phyloP scores from a whole-genome alignment of 1,284 basidiomycete genomes.

The Ceratobasidium theobromae region DNA sequence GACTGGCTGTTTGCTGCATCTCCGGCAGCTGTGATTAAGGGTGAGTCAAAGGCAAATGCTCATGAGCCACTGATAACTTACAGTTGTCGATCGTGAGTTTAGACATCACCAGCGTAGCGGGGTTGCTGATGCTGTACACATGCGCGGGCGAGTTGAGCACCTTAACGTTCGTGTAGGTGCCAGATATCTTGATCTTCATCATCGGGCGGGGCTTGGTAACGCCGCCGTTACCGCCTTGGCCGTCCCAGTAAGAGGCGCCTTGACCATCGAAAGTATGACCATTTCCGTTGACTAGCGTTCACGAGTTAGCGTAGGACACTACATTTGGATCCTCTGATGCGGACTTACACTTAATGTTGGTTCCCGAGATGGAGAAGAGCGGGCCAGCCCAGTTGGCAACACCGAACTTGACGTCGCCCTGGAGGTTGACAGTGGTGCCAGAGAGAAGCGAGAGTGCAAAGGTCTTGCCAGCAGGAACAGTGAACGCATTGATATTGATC shows the following conservation, averaged over 20 bases:
- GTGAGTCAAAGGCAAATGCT: not conserved
- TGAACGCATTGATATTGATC: conserved; percentile 36
- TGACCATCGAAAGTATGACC: conserved; percentile 51
- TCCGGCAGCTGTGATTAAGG: conserved; percentile 40
- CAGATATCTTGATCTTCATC: conserved; percentile 56
- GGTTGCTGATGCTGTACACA: conserved; percentile 45
- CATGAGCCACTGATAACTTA: conserved; percentile 34
- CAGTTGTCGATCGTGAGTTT: conserved; percentile 47
- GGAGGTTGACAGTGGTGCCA: conserved; percentile 51
- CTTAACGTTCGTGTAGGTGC: conserved; percentile 50
- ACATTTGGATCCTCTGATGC: not conserved
- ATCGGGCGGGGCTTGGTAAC: conserved; percentile 49
- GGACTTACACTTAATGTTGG: conserved; percentile 47
- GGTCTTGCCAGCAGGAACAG: conserved; percentile 47
- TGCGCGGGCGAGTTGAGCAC: conserved; percentile 52
- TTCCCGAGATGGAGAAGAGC: conserved; percentile 45
- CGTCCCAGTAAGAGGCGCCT: conserved; percentile 54
- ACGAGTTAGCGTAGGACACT: no score
- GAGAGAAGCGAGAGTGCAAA: conserved; percentile 46
- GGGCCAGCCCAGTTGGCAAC: conserved; percentile 50
- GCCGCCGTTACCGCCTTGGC: conserved; percentile 47
- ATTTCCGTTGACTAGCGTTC: conserved; percentile 52
- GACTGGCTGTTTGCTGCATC: conserved; percentile 51
- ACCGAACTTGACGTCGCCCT: conserved; percentile 54
- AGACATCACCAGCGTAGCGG: conserved; percentile 42